phyloP scores from a whole-genome alignment of 2,329 filamentous ascomycete species.

The Pleurostoma richardsiae region DNA sequence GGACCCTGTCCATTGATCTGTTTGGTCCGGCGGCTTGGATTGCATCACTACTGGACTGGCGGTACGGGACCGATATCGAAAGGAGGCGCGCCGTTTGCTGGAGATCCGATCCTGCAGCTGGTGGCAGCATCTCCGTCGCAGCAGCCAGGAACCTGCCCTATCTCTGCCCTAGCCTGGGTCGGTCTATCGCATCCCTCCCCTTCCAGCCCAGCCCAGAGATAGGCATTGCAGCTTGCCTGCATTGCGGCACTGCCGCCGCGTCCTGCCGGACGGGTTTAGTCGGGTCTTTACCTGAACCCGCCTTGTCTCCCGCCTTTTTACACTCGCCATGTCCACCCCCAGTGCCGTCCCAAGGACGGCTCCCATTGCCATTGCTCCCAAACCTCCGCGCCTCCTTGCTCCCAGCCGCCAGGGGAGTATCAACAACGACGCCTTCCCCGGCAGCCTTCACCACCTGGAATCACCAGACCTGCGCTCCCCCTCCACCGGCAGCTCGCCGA shows the following conservation, averaged over 20 bases:
- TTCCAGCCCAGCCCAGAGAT: neutral
- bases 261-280: slow-evolving; percentile 1
- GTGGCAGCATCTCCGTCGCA: neutral
- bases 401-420: slow-evolving; percentile 42
- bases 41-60: slow-evolving; percentile 1
- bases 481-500: slow-evolving; percentile 33
- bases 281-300: neutral
- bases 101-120: neutral
- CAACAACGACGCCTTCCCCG: slow-evolving; percentile 42
- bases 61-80: neutral
- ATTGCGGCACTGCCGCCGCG: slow-evolving; percentile 1
- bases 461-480: slow-evolving; percentile 42
- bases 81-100: neutral
- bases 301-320: slow-evolving; percentile 6
- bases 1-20: slow-evolving; percentile 6
- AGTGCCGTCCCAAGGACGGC: slow-evolving; percentile 53
- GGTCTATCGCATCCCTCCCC: slow-evolving; percentile 3
- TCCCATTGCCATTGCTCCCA: slow-evolving; percentile 62
- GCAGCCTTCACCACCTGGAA: slow-evolving; percentile 46
- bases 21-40: slow-evolving; percentile 5
- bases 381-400: slow-evolving; percentile 39
- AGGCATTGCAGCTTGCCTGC: neutral
- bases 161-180: neutral
- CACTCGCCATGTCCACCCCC: slow-evolving; percentile 46
- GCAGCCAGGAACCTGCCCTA: neutral